phyloP scores from a whole-genome alignment of 495 filamentous ascomycete species.

The Letharia columbiana region DNA sequence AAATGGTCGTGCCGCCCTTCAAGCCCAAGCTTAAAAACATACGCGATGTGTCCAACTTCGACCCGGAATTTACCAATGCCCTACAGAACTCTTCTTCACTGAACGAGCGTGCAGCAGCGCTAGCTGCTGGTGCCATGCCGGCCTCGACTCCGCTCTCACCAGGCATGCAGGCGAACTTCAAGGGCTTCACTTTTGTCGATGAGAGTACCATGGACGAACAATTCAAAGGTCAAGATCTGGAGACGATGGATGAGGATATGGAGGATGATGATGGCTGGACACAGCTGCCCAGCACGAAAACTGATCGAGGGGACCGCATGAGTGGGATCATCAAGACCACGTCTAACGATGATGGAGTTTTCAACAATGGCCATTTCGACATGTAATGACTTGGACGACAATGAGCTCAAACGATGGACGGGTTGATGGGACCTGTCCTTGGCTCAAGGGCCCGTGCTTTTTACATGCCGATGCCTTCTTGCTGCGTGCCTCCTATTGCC shows the following conservation, averaged over 20 bases:
- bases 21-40: constrained; percentile 94
- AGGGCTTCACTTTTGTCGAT: constrained; percentile 96
- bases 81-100: constrained; percentile 73
- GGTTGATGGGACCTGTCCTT: not conserved
- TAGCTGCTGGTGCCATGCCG: constrained; percentile 64
- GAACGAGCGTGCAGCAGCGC: constrained; percentile 74
- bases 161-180: constrained; percentile 94
- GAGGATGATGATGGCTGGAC: constrained; percentile 39
- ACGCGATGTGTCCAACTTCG: constrained; percentile 94
- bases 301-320: constrained; percentile 52
- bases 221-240: constrained; percentile 54
- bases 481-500: not conserved
- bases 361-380: constrained; percentile 68
- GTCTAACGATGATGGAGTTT: constrained; percentile 57
- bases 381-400: constrained; percentile 34
- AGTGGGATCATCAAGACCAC: constrained; percentile 63
- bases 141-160: constrained; percentile 85
- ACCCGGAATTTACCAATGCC: constrained; percentile 96
- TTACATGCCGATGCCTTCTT: not conserved
- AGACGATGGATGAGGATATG: constrained; percentile 66
- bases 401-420: not conserved
- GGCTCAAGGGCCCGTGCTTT: not conserved
- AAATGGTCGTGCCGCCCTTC: constrained; percentile 93
- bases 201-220: constrained; percentile 93
- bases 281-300: constrained; percentile 41